phyloP scores from a whole-genome alignment of 164 flowering plant species.

The Berberis vulgaris region DNA sequence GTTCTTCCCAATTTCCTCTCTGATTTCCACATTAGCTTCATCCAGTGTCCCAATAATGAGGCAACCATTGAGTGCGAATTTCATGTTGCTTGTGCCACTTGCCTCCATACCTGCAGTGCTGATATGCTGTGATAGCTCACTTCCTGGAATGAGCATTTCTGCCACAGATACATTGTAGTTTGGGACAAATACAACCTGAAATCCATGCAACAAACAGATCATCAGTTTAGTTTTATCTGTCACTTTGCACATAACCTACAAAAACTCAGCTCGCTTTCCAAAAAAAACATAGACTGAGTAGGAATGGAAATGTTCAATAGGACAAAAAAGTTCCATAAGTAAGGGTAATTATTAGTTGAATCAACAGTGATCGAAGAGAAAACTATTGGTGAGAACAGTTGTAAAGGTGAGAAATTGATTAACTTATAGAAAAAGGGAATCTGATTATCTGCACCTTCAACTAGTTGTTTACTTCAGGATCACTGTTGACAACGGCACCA shows the following conservation, averaged over 20 bases:
- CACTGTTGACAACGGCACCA: constrained; percentile 82
- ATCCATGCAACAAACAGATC: neutral
- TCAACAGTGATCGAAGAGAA: too few relatives aligned
- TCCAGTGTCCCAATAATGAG: constrained; percentile 93
- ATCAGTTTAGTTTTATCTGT: neutral
- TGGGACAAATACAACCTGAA: constrained; percentile 92
- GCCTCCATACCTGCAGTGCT: constrained; percentile 99
- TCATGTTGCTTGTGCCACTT: constrained; percentile 99
- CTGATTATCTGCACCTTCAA: constrained; percentile 50
- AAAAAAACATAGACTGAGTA: too few relatives aligned
- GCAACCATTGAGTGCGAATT: constrained; percentile 94
- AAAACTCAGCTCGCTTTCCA: too few relatives aligned
- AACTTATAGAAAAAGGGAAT: neutral
- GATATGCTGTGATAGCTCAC: constrained; percentile 95
- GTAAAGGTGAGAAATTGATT: neutral
- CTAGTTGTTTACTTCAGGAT: constrained; percentile 73
- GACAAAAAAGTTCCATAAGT: too few relatives aligned
- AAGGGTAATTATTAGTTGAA: too few relatives aligned
- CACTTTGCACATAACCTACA: too few relatives aligned
- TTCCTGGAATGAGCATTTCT: constrained; percentile 93
- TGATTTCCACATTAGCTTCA: constrained; percentile 97
- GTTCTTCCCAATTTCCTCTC: constrained; percentile 89
- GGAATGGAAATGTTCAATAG: too few relatives aligned
- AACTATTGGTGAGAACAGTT: too few relatives aligned
- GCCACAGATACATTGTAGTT: constrained; percentile 96